Evolutionary conservation across 148 eudicot species (phyloP), one percentile per base, ranked within the genome.

Genomic region (Rhododendron molle): DNA sequence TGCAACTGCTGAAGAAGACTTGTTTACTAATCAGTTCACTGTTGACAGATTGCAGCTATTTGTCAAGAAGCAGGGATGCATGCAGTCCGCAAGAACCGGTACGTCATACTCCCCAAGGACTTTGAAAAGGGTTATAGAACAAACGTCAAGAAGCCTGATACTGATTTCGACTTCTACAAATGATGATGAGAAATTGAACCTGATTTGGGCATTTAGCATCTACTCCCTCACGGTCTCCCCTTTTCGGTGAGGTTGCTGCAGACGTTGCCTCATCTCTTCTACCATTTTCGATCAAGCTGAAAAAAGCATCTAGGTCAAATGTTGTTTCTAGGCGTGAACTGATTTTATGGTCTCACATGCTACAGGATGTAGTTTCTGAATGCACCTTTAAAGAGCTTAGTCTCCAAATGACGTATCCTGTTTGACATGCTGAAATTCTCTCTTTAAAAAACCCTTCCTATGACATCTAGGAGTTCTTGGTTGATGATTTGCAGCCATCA

Each of bases 111-210:
- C 72, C 98, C 96, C 0, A 96, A 96, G 82, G 98, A 96, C 84
- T 95, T 95, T 52, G 98, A 95, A 85, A 95, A 94, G 92, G 98
- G 97, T 83, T 94, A 95, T 80, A 88, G 97, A 88, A 88, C 96
- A 69, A 95, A 95, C 40, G 98, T 95, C 13, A 95, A 94, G 96
- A 94, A 95, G 92, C 98, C 97, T 1, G 95, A 94, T 88, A 96
- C 98, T 0, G 96, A 96, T 85, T 95, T 96, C n/a, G 97, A 96
- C 67, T 96, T 94, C 84, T 96, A 94, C 95, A 96, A 94, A 89
- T 96, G 90, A 89, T 96, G 89, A 79, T 28, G 76, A 43, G 79
- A 83, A 72, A 12, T 28, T 5, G 12, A 49, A 72, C 18, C 5
- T 16, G 40, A 9, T 69, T 77, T 77, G 81, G 80, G 20, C 52